phyloP scores from a whole-genome alignment of 495 filamentous ascomycete species.

The Penicillium alfredii region DNA sequence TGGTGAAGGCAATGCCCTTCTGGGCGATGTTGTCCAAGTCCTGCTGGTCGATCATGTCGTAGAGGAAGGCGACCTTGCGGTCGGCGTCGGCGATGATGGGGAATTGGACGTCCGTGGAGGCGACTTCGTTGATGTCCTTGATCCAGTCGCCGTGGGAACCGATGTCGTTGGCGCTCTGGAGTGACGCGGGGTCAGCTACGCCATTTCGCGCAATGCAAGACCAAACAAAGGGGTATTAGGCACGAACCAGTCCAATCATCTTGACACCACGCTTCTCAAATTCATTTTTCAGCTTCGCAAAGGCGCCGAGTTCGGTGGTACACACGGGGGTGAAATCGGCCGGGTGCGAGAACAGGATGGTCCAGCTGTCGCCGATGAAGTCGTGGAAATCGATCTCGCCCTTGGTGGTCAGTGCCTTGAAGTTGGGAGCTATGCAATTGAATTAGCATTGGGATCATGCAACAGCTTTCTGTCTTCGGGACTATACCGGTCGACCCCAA shows the following conservation, averaged over 20 bases:
- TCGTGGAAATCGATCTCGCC: constrained; percentile 62
- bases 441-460: constrained; percentile 2
- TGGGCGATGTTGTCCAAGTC: constrained; percentile 82
- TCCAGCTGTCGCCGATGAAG: constrained; percentile 56
- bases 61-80: constrained; percentile 81
- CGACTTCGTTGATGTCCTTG: constrained; percentile 93
- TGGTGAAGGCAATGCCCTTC: constrained; percentile 97
- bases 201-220: constrained; percentile 22
- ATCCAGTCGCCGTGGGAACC: constrained; percentile 68
- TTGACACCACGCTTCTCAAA: constrained; percentile 59
- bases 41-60: constrained; percentile 94
- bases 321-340: constrained; percentile 68
- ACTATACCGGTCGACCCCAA: constrained; percentile 47
- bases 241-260: constrained; percentile 55
- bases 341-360: constrained; percentile 63
- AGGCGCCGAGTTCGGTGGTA: constrained; percentile 64
- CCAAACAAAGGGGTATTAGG: constrained; percentile 51
- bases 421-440: constrained; percentile 48
- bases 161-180: constrained; percentile 42
- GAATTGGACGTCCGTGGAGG: constrained; percentile 73
- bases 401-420: constrained; percentile 58
- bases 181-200: constrained; percentile 45
- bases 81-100: constrained; percentile 98
- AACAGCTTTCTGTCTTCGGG: too few relatives aligned
- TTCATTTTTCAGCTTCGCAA: constrained; percentile 55